Conservation (phyloP, 108 stramenopile genomes). For the Schizochytrium sp. region DNA sequence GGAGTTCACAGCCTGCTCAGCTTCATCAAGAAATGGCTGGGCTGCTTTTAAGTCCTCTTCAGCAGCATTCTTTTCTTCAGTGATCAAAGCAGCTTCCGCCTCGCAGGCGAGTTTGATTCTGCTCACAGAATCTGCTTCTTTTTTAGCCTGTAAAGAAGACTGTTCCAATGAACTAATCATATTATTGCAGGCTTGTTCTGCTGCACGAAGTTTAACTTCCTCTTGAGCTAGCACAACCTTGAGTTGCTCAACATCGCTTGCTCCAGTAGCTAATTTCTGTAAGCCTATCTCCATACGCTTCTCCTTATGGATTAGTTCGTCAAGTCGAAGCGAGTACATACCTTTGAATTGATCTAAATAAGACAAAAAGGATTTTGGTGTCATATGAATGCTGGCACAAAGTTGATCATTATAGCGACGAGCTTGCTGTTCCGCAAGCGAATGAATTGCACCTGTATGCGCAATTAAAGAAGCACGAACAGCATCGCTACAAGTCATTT, state of each 20-base stretch:
- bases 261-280: conserved; percentile 75
- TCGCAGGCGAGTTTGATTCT: conserved; percentile 75
- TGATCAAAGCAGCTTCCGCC: conserved; percentile 75
- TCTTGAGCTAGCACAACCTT: conserved; percentile 77
- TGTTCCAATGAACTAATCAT: conserved; percentile 76
- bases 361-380: conserved; percentile 76
- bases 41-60: conserved; percentile 79
- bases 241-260: conserved; percentile 79
- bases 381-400: conserved; percentile 78
- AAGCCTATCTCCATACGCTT: conserved; percentile 73
- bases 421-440: conserved; percentile 74
- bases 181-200: conserved; percentile 70
- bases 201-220: conserved; percentile 74
- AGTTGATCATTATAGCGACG: conserved; percentile 75
- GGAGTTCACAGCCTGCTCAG: conserved; percentile 70
- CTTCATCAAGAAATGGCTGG: conserved; percentile 80
- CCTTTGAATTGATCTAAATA: conserved; percentile 72
- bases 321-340: conserved; percentile 66
- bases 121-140: conserved; percentile 76
- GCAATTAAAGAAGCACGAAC: conserved; percentile 68
- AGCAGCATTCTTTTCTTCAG: conserved; percentile 71
- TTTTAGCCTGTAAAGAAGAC: conserved; percentile 75
- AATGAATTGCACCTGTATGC: conserved; percentile 78
- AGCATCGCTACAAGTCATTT: conserved; percentile 68
- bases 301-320: conserved; percentile 72